These are phyloP conservation scores for Suhomyces choctaworum DNA, from an alignment of 1,139 yeast species.

Conservation along the genomic window DNA sequence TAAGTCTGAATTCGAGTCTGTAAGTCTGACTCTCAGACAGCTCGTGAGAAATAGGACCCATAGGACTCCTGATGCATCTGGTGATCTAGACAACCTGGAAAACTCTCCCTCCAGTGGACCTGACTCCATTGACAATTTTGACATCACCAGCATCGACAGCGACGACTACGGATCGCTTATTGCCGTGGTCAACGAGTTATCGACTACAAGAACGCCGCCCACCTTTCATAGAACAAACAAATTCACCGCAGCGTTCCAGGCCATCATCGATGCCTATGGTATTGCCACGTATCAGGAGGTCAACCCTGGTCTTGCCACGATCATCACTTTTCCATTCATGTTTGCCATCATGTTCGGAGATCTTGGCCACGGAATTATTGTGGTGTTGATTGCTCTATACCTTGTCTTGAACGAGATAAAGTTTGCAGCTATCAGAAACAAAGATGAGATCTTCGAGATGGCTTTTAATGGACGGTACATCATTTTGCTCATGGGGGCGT, in stretches of 20 bases:
- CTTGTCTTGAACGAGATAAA: slow-evolving; percentile 69
- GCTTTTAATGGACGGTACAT: slow-evolving; percentile 92
- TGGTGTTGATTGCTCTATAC: slow-evolving; percentile 68
- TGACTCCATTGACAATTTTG: slow-evolving; percentile 26
- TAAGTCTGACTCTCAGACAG: slow-evolving; percentile 28
- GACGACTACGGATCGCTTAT: slow-evolving; percentile 34
- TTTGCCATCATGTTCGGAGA: slow-evolving; percentile 99
- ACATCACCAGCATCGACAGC: slow-evolving; percentile 24
- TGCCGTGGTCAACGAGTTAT: slow-evolving; percentile 72
- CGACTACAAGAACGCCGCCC: slow-evolving; percentile 87
- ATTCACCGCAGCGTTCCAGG: slow-evolving; percentile 88
- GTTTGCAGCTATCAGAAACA: slow-evolving; percentile 63
- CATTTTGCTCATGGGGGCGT: slow-evolving; percentile 83
- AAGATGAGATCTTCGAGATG: slow-evolving; percentile 96
- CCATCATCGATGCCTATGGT: slow-evolving; percentile 93
- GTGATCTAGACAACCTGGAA: slow-evolving; percentile 26
- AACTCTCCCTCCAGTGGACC: slow-evolving; percentile 6
- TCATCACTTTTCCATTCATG: slow-evolving; percentile 97
- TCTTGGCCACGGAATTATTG: slow-evolving; percentile 88
- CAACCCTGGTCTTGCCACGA: slow-evolving; percentile 92
- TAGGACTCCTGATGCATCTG: slow-evolving; percentile 11
- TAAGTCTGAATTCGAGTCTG: slow-evolving; percentile 24
- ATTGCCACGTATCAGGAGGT: slow-evolving; percentile 92
- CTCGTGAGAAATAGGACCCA: slow-evolving; percentile 29
- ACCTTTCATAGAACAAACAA: slow-evolving; percentile 91